A percentile compares a stretch with the other conserved stretches of the same genome.
Evolutionary conservation across 352 stramenopile genomes (phyloP).

Genomic region (Saprolegnia diclina): DNA sequence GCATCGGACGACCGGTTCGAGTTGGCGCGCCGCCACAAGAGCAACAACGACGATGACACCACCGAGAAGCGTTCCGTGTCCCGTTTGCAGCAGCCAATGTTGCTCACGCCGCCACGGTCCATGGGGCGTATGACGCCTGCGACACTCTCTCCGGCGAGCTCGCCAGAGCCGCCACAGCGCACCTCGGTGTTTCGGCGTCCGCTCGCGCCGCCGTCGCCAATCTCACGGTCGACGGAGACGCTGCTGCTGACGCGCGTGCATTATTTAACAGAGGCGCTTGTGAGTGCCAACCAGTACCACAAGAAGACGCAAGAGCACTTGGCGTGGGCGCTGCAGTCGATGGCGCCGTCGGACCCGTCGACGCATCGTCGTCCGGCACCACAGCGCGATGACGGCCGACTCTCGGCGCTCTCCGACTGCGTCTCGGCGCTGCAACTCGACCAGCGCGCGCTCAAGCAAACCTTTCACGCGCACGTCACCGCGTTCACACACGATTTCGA

Average conservation of each 20-base stretch:
- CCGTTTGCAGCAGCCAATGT: no score
- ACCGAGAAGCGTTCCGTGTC: no score
- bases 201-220: not conserved
- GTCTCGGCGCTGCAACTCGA: not conserved
- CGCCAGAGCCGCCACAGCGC: no score
- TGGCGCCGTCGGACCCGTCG: not conserved
- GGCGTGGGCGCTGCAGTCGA: conserved; percentile 18
- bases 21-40: no score
- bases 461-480: not conserved
- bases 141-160: no score
- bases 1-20: no score
- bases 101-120: no score
- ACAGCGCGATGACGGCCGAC: not conserved
- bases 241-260: conserved; percentile 18
- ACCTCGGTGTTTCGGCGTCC: not conserved
- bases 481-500: not conserved
- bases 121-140: no score
- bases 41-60: no score
- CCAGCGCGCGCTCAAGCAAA: conserved; percentile 1
- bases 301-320: conserved; percentile 24
- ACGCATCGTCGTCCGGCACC: not conserved
- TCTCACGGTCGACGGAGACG: not conserved
- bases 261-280: conserved; percentile 7
- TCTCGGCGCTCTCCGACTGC: not conserved
- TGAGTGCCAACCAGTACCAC: conserved; percentile 17